Evolutionary conservation across 257 asterid species (phyloP), one percentile per base, ranked within the genome.

Genomic region (Rhazya stricta): DNA sequence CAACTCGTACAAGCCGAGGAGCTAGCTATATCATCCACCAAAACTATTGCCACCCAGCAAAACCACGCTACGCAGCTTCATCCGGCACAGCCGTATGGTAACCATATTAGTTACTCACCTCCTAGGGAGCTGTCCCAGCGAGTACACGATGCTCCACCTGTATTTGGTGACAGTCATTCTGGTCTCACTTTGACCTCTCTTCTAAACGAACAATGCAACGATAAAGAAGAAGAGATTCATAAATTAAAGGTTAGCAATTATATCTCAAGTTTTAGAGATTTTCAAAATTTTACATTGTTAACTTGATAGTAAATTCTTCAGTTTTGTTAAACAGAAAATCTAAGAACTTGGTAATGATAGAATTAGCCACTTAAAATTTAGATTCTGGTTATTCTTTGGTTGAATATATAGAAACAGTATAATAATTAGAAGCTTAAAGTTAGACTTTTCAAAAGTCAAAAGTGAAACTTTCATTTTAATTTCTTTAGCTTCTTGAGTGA

Each of bases 91-190:
- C 74, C 69, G 61, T 63, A 45, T 43, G 32, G 56, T 61, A 50
- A 4, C 72, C 81, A 67, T 18, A 42, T 78, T 77, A 86, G 80
- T 75, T 84, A 85, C 74, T 90, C 97, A 15, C 98, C 97, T 72
- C 98, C 98, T 61, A 89, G 91, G 48, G 86, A 88, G 78, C 81
- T 91, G 82, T 89, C 98, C n/a, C 98, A 94, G 88, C 80, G 90
- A 77, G 62, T 82, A 9, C 80, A 4, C 23, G 81, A 81, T 25
- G 0, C 68, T 63, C 69, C 69, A 32, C 54, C n/a, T 23, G 45
- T 50, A 60, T 56, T n/a, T 30, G 37, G 54, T 32, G 9, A 3
- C 53, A 16, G 75, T 46, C 54, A 39, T 16, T 66, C 61, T 80
- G 37, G 71, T 58, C 0, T 46, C 45, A 25, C 67, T 58, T 74